Base-by-base conservation (phyloP, 352 stramenopile genomes). In the Globisporangium splendens region DNA sequence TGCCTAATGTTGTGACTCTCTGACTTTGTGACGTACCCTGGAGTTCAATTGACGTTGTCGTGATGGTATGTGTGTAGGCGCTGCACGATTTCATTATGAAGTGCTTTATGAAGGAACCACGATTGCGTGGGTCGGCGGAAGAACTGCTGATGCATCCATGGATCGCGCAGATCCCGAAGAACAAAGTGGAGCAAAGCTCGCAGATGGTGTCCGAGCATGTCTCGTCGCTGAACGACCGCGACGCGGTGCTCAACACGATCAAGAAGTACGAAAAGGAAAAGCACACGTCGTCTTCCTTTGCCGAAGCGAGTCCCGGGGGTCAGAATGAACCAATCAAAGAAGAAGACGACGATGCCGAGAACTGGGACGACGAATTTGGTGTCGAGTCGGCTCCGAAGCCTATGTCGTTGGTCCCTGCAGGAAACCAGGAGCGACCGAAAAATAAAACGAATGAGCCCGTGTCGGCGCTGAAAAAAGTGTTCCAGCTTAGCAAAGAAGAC, bases 51-150 rank as follows among this genome's bases (percentile, higher is more conserved):
- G 38, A 46, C 7, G 24, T 15, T 52, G 24, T 59, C 8, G 44
- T 38, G 17, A 35, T 59, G 8, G 3, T 46, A 22, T 33, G 18
- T n/a, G 1, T 39, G 5, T 63, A 94, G 72, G 89, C 80, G 13
- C 75, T 97, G 18, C 79, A 95, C 35, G 89, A 97, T 59, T 98
- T 98, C 33, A 92, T 96, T 57, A 90, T 91, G 79, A 94, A 96
- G 48, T 96, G 88, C 42, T 95, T 95, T 62, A 93, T 96, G 83
- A 97, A 97, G 66, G 87, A 98, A 59, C 88, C 92, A 18, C 66
- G 78, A 24, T 67, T 96, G 33, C 75, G 89, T 50, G 72, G 69
- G 28, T 94, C 83, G 5, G 91, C 91, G 0, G 75, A 88, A 8
- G 87, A 98, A 54, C 77, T 98, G 46, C 70, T 98, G 3, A 54